Percentiles rank a stretch among this genome's conserved stretches.
These are phyloP conservation scores for Kwoniella botswanensis DNA, from an alignment of 768 basidiomycete species.

Conservation along the genomic window DNA sequence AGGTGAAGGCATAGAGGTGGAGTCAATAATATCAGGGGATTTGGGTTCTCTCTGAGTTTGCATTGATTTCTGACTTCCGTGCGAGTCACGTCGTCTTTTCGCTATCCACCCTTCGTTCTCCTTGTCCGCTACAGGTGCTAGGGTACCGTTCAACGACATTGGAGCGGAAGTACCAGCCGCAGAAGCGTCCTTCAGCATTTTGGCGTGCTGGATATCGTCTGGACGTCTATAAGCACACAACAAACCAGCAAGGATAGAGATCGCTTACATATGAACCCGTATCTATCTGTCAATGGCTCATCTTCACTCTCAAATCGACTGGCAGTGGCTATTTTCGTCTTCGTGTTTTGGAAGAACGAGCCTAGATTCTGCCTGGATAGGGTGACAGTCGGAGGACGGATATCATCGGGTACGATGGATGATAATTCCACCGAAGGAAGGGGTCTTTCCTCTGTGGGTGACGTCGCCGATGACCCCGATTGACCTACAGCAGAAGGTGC, in stretches of 20 bases:
- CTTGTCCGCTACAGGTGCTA: slow-evolving; percentile 18
- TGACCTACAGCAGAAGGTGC: slow-evolving; percentile 21
- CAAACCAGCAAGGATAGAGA: background rate
- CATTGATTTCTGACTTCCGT: slow-evolving; percentile 7
- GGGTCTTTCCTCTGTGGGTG: slow-evolving; percentile 25
- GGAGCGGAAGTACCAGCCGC: slow-evolving; percentile 44
- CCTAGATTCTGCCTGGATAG: slow-evolving; percentile 51
- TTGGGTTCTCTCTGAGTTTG: background rate
- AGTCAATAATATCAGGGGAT: slow-evolving; percentile 10
- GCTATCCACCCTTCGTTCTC: slow-evolving; percentile 51
- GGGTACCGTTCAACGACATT: slow-evolving; percentile 43
- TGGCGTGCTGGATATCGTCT: slow-evolving; percentile 54
- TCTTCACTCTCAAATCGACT: slow-evolving; percentile 49
- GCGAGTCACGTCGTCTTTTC: slow-evolving; percentile 25
- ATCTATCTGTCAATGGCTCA: slow-evolving; percentile 53
- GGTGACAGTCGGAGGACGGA: slow-evolving; percentile 52
- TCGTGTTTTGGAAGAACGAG: slow-evolving; percentile 37
- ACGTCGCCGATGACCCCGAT: slow-evolving; percentile 20
- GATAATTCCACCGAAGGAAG: slow-evolving; percentile 50
- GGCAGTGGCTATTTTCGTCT: slow-evolving; percentile 35
- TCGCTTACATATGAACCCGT: slow-evolving; percentile 56
- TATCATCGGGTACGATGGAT: slow-evolving; percentile 46
- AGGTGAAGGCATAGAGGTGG: slow-evolving; percentile 15
- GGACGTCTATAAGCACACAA: slow-evolving; percentile 1
- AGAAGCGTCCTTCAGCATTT: slow-evolving; percentile 51